Conservation (phyloP, 1,284 basidiomycete genomes). For the Phenoliferia sp. region DNA sequence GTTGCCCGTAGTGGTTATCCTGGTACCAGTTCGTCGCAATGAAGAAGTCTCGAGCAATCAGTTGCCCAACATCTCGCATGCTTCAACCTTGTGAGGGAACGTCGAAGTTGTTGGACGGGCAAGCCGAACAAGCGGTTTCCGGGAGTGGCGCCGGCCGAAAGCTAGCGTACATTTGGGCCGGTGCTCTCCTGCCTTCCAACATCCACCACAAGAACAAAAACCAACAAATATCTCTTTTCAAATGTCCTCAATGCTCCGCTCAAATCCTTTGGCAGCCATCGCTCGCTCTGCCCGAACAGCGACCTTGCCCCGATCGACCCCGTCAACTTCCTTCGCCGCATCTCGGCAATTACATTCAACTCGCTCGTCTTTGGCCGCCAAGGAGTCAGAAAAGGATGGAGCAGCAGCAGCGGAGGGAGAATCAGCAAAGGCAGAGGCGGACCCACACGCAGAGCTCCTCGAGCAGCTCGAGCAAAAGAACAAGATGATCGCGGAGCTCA, state of each 20-base stretch:
- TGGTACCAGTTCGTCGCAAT: conserved; percentile 90
- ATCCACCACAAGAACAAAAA: not conserved
- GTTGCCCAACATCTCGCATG: not conserved
- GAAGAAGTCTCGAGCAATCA: conserved; percentile 56
- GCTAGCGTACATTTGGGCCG: not conserved
- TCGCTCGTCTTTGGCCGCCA: not conserved
- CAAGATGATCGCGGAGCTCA: conserved; percentile 30
- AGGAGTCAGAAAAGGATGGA: conserved; percentile 1
- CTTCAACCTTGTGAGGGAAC: not conserved
- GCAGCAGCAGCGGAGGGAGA: not conserved
- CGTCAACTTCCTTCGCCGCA: not conserved
- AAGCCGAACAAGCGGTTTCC: not conserved
- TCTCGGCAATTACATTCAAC: not conserved
- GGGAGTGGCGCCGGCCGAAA: not conserved
- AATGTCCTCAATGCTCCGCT: not conserved
- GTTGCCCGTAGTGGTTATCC: conserved; percentile 87
- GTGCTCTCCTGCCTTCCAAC: not conserved
- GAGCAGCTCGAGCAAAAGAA: conserved; percentile 25
- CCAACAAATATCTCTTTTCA: not conserved
- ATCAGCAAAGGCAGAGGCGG: not conserved
- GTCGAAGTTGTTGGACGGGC: not conserved
- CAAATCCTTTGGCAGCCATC: not conserved
- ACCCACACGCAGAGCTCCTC: conserved; percentile 1
- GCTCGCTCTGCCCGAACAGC: conserved; percentile 7
- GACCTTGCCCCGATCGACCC: not conserved